Percentiles rank a stretch among this genome's conserved stretches.
Conservation (phyloP, 352 stramenopile species). For the Phytophthora constricta region DNA sequence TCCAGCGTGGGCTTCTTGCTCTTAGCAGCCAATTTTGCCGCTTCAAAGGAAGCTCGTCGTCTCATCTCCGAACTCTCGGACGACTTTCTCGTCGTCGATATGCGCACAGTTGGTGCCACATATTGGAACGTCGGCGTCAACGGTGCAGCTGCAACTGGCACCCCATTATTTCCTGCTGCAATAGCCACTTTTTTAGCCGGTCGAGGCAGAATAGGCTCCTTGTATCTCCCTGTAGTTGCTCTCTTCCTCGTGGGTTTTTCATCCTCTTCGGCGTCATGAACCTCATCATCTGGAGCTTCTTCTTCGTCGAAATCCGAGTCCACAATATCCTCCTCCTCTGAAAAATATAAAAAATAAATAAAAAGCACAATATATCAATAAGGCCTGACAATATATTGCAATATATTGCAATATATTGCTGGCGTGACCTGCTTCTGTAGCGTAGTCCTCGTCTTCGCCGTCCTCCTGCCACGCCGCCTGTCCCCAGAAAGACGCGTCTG, state of each 20-base stretch:
- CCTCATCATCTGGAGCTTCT: constrained; percentile 80
- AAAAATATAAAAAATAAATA: constrained; percentile 8
- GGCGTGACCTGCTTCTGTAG: constrained; percentile 89
- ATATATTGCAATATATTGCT: too few species aligned
- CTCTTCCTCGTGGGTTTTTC: constrained; percentile 39
- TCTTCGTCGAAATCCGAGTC: constrained; percentile 91
- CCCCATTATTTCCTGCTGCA: not conserved
- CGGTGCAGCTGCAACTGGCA: constrained; percentile 9
- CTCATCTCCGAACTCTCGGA: constrained; percentile 68
- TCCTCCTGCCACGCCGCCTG: constrained; percentile 88
- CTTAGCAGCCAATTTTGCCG: constrained; percentile 47
- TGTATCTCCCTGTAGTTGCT: constrained; percentile 36
- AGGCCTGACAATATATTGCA: too few species aligned
- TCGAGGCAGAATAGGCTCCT: constrained; percentile 38
- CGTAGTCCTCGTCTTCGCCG: constrained; percentile 88
- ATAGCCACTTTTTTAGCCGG: constrained; percentile 20
- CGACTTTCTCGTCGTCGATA: constrained; percentile 67
- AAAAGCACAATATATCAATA: not conserved
- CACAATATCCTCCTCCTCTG: constrained; percentile 90
- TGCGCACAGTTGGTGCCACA: constrained; percentile 51
- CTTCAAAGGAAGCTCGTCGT: constrained; percentile 58
- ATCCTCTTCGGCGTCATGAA: constrained; percentile 75
- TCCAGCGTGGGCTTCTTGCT: constrained; percentile 34
- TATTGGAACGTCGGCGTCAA: constrained; percentile 27
- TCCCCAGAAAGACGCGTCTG: constrained; percentile 88